These are phyloP conservation scores for Proliferodiscus dingleyae DNA, from an alignment of 2,329 filamentous ascomycete species.

Conservation along the genomic window DNA sequence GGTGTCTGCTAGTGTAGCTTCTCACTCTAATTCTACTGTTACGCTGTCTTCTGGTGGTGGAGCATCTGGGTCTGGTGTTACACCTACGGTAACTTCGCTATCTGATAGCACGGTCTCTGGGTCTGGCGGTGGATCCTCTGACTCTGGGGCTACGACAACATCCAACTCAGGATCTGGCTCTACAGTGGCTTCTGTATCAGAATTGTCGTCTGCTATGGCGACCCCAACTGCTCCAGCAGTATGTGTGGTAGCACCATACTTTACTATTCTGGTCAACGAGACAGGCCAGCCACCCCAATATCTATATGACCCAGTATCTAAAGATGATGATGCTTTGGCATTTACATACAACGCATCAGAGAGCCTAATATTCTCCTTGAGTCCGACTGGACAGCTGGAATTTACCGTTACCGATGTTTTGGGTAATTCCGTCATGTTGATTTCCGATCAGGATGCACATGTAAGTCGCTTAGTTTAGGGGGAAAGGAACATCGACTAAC, in stretches of 20 bases:
- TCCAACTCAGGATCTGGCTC: too few relatives aligned
- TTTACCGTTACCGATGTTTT: conserved; percentile 12
- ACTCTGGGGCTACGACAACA: too few relatives aligned
- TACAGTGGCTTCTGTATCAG: too few relatives aligned
- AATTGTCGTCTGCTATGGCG: too few relatives aligned
- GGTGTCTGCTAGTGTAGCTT: too few relatives aligned
- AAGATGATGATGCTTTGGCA: conserved; percentile 12
- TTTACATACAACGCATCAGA: conserved; percentile 7
- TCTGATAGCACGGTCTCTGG: too few relatives aligned
- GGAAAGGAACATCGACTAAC: background rate
- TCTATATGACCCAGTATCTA: conserved; percentile 14
- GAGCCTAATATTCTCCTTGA: conserved; percentile 14
- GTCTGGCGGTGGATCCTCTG: too few relatives aligned
- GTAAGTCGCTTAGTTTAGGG: background rate
- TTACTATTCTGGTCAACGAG: conserved; percentile 14
- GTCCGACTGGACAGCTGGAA: conserved; percentile 9
- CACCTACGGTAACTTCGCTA: too few relatives aligned
- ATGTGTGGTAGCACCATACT: conserved; percentile 13
- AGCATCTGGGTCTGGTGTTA: too few relatives aligned
- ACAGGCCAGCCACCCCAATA: conserved; percentile 7
- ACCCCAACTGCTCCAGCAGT: conserved; percentile 1
- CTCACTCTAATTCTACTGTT: too few relatives aligned
- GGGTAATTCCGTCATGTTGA: conserved; percentile 8
- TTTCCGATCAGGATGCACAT: conserved; percentile 14
- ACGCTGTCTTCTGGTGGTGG: too few relatives aligned